Base-by-base conservation (phyloP, 2,329 filamentous ascomycete species). In the Clarireedia paspali region DNA sequence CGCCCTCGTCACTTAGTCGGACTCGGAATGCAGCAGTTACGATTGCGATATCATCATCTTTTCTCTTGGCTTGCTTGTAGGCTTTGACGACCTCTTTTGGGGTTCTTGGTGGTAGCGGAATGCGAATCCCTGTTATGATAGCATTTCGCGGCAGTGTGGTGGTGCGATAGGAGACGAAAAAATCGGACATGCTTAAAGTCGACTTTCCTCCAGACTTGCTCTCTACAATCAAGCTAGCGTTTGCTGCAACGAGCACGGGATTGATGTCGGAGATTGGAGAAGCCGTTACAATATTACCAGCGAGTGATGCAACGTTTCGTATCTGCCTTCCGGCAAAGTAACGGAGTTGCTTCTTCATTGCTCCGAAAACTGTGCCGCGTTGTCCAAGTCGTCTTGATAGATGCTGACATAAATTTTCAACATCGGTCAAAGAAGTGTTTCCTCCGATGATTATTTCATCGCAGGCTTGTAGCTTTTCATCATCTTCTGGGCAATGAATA, bases 31-130 rank as follows among this genome's bases (percentile, higher is more conserved):
- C 90, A 27, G 88, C 83, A 34, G 94, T 97, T 23, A 96, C 92
- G 64, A 97, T 97, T 3, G 92, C 92, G 67, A 97, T 97, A 68
- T 97, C 92, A 65, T 97, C 92, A 64, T 97, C 92, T 68, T 96
- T 96, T 63, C 92, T 77, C 75, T 97, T 97, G 0, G 92, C 84
- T 70, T 96, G 92, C 72, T 97, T 97, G 72, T 96, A 97, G 1
- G 91, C 85, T 48, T 88, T 83, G 68, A 95, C 87, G 67, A 86
- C 88, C 68, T 96, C 92, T 4, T 86, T 84, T 64, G 84, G 85
- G 49, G 83, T 78, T 2, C 49, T n/a, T 23, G 78, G 76, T 0
- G 88, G 86, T 3, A 88, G 73, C 0, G 92, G 92, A 40, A 97
- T 88, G 12, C 85, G 82, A 59, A 97, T 85, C 27, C 85, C 85